A percentile compares a stretch with the other conserved stretches of the same genome.
phyloP scores from a whole-genome alignment of 306 rosid genomes.

The Acmispon strigosus region DNA sequence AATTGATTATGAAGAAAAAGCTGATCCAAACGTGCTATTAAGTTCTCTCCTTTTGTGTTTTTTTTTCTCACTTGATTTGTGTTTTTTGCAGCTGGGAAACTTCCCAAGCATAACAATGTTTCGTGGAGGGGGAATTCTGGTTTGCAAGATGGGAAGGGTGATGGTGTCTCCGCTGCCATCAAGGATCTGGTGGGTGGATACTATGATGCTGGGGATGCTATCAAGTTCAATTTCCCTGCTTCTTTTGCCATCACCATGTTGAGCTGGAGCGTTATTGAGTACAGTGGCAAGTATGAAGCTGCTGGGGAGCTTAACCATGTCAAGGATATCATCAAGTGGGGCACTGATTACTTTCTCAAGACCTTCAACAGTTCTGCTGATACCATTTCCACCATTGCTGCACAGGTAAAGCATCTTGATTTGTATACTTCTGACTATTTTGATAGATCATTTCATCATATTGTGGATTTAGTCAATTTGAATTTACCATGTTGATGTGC shows the following conservation, averaged over 20 bases:
- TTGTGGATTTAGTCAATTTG: neutral
- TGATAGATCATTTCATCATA: neutral
- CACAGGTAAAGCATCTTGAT: conserved; percentile 45
- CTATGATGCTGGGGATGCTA: conserved; percentile 97
- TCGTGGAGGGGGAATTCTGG: conserved; percentile 97
- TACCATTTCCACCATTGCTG: conserved; percentile 42
- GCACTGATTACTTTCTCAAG: conserved; percentile 87
- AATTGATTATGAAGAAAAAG: too few species aligned
- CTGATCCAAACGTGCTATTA: too few species aligned
- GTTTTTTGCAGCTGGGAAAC: conserved; percentile 68
- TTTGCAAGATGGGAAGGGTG: conserved; percentile 50
- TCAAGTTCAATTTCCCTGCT: conserved; percentile 83
- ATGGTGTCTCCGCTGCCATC: conserved; percentile 24
- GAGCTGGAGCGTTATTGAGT: conserved; percentile 98
- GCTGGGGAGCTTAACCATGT: conserved; percentile 83
- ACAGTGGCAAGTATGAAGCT: conserved; percentile 86
- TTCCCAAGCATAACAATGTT: conserved; percentile 92
- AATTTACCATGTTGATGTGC: neutral
- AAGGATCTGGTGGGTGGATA: conserved; percentile 86
- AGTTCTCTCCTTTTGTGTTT: too few species aligned
- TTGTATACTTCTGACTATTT: neutral
- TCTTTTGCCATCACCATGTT: conserved; percentile 84
- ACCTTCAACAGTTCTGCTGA: conserved; percentile 88
- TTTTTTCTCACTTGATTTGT: neutral
- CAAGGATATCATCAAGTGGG: conserved; percentile 90